A percentile compares a stretch with the other conserved stretches of the same genome.
These are phyloP conservation scores for Fusarium burgessii DNA, from an alignment of 2,329 filamentous ascomycete species.

Conservation along the genomic window DNA sequence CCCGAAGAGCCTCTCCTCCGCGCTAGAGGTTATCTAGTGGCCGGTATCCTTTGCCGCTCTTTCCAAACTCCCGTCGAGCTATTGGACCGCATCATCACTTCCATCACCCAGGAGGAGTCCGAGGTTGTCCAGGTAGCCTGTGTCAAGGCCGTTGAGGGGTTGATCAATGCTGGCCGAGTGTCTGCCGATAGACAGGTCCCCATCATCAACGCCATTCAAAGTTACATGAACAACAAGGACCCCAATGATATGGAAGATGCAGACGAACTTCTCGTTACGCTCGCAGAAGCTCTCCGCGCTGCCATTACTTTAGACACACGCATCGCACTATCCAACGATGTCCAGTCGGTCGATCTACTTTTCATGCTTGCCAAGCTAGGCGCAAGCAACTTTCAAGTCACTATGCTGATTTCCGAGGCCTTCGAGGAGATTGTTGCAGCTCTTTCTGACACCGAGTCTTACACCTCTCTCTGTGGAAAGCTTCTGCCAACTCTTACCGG, in stretches of 20 bases:
- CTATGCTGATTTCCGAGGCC: constrained; percentile 86
- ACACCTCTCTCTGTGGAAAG: constrained; percentile 83
- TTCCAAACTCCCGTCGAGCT: constrained; percentile 73
- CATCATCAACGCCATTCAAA: constrained; percentile 71
- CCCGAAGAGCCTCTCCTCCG: constrained; percentile 80
- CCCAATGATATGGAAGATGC: constrained; percentile 86
- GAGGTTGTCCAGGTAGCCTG: constrained; percentile 94
- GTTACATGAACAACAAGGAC: constrained; percentile 85
- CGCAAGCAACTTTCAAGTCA: constrained; percentile 90
- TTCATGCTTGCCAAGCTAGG: constrained; percentile 92
- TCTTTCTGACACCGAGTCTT: constrained; percentile 76
- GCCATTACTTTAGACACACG: constrained; percentile 83
- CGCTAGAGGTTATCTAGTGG: constrained; percentile 87
- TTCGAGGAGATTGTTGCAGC: constrained; percentile 87
- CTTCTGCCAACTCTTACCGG: constrained; percentile 89
- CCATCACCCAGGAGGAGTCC: constrained; percentile 79
- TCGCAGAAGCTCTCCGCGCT: constrained; percentile 87
- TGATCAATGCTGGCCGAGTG: constrained; percentile 66
- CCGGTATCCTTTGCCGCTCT: constrained; percentile 80
- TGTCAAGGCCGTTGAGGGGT: constrained; percentile 83
- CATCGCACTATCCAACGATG: constrained; percentile 77
- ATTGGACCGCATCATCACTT: constrained; percentile 78
- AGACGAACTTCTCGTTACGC: constrained; percentile 90
- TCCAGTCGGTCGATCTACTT: constrained; percentile 82
- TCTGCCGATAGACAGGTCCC: constrained; percentile 68